Evolutionary conservation across 495 filamentous ascomycete genomes (phyloP), one percentile per base, ranked within the genome.

Genomic region (Neurospora sp.): DNA sequence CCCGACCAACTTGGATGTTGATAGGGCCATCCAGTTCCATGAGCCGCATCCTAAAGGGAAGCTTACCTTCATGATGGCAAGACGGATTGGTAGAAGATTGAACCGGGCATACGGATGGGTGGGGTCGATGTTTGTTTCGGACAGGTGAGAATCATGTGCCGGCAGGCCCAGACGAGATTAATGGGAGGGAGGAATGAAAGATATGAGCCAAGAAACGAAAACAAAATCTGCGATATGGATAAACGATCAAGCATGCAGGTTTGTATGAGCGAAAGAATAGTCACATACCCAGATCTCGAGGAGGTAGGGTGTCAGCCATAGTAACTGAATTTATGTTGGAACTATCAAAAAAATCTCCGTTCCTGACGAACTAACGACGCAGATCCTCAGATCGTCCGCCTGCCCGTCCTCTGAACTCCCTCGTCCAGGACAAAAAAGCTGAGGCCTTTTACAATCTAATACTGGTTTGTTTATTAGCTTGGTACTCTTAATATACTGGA

Each of bases 1-100:
- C 53, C 82, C 85, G 9, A 72, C 73, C n/a, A 75, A 69, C 1
- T 74, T 81, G 44, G 82, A 84, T 68, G 41, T 40, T 4, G 76
- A 83, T 70, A 70, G 83, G 4, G 79, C 76, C 44, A 86, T 89
- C 22, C 81, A 83, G 59, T 86, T 88, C 73, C 84, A 87, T 53
- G 85, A 89, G 75, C 87, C 87, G 22, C 82, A 87, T 40, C 76
- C 78, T 2, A 37, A 27, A 5, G 69, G 48, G 10, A 65, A 65
- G 53, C 53, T 65, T 6, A 35, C 53, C 27, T 76, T 78, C 12
- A 35, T 12, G 9, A 53, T 71, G 22, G 76, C 76, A 9, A 48
- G 76, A 20, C 41, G 75, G 0, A 68, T 72, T 16, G 76, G 76
- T 1, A 70, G 75, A 61, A 40, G 76, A 27, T 27, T 78, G 68